These are phyloP conservation scores for Jasminum sambac DNA, from an alignment of 257 asterid species.

Conservation along the genomic window DNA sequence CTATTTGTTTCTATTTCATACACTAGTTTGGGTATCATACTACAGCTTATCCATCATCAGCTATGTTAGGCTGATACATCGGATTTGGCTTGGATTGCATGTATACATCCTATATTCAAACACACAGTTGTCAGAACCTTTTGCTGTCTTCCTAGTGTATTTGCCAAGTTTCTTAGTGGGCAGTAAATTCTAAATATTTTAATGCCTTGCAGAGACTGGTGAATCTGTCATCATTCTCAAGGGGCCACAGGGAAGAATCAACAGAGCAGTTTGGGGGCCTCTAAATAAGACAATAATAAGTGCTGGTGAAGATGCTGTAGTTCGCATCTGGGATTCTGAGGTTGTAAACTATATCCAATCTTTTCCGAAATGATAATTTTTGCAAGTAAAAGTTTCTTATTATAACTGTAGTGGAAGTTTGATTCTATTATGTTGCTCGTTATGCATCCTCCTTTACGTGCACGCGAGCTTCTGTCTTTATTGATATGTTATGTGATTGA, in stretches of 20 bases:
- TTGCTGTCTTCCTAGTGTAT: not conserved
- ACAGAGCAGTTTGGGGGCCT: slow-evolving; percentile 98
- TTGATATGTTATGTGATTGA: not conserved
- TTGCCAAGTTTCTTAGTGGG: not conserved
- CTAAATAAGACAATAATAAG: slow-evolving; percentile 78
- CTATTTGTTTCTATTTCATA: not conserved
- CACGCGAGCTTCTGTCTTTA: not conserved
- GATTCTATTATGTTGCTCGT: not conserved
- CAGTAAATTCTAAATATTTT: not conserved
- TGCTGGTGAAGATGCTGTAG: slow-evolving; percentile 78
- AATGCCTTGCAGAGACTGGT: slow-evolving; percentile 49
- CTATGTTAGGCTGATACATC: not conserved
- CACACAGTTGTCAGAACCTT: not conserved
- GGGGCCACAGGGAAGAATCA: slow-evolving; percentile 89
- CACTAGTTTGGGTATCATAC: not conserved
- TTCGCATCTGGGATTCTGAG: slow-evolving; percentile 96
- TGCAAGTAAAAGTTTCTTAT: not conserved
- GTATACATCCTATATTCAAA: not conserved
- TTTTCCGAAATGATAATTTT: not conserved
- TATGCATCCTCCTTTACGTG: not conserved
- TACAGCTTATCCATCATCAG: not conserved
- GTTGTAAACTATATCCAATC: slow-evolving; percentile 28
- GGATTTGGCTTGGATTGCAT: not conserved
- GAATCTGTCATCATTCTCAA: slow-evolving; percentile 64
- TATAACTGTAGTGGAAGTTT: not conserved